A percentile compares a stretch with the other conserved stretches of the same genome.
These are phyloP conservation scores for Sphagnum tenellum DNA, from an alignment of 225 moss, liverwort and hornwort genomes.

Conservation along the genomic window DNA sequence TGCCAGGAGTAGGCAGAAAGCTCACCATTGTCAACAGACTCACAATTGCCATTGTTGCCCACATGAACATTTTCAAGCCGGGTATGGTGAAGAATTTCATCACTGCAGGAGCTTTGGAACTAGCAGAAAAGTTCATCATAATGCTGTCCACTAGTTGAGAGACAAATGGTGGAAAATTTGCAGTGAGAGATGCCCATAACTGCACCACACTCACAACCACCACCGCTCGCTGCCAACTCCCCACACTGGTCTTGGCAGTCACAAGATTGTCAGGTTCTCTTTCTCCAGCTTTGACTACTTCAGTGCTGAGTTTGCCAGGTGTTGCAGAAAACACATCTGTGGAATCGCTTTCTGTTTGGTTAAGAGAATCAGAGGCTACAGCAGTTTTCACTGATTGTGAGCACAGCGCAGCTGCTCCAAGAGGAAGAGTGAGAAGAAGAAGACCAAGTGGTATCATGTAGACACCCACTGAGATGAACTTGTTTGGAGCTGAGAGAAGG, in stretches of 20 bases:
- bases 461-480: conserved; percentile 76
- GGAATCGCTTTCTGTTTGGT: background rate
- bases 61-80: conserved; percentile 8
- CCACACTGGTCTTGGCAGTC: conserved; percentile 4
- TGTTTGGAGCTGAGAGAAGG: conserved; percentile 70
- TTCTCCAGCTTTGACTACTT: conserved; percentile 12
- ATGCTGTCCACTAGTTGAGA: conserved; percentile 36
- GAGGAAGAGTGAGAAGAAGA: conserved; percentile 75
- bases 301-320: background rate
- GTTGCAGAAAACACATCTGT: no score
- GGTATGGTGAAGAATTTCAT: conserved; percentile 35
- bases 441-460: conserved; percentile 95
- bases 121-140: conserved; percentile 29
- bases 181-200: conserved; percentile 55
- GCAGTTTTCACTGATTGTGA: conserved; percentile 12
- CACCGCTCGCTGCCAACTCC: conserved; percentile 60
- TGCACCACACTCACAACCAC: conserved; percentile 52
- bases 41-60: background rate
- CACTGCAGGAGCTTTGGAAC: conserved; percentile 6
- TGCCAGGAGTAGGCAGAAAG: conserved; percentile 24
- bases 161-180: conserved; percentile 38
- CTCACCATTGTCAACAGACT: conserved; percentile 20
- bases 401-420: conserved; percentile 75
- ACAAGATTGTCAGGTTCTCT: no score
- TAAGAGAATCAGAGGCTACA: background rate